Conservation (phyloP, 768 basidiomycete species). For the Tulasnella sp. region DNA sequence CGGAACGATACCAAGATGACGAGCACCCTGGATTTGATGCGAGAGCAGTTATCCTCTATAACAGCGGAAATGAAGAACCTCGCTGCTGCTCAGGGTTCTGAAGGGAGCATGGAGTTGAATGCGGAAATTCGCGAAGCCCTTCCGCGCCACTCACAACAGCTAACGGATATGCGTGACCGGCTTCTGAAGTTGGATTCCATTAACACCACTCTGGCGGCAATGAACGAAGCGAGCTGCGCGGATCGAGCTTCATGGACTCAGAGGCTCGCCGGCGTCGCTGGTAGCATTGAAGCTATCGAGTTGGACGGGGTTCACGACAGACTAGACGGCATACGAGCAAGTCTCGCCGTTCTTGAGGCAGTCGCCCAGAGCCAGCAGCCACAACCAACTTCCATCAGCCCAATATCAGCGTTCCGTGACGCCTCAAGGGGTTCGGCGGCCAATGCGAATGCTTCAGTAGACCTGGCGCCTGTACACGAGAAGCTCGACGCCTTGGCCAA, state of each 20-base stretch:
- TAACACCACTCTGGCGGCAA: background rate
- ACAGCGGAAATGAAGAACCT: background rate
- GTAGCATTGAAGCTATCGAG: background rate
- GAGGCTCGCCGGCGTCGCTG: background rate
- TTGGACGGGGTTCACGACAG: background rate
- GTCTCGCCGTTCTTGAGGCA: constrained; percentile 1
- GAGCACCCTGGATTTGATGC: background rate
- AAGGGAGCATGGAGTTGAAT: background rate
- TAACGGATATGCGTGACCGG: background rate
- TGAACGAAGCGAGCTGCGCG: constrained; percentile 5
- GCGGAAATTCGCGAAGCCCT: background rate
- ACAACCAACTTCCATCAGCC: background rate
- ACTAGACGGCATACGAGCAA: constrained; percentile 6
- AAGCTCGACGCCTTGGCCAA: constrained; percentile 7
- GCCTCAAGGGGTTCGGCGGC: background rate
- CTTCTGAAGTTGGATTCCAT: background rate
- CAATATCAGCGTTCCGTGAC: constrained; percentile 4
- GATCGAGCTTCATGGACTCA: constrained; percentile 1
- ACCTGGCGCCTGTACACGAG: background rate
- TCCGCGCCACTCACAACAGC: background rate
- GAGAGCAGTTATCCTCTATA: background rate
- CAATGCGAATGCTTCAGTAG: background rate
- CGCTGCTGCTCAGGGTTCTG: background rate
- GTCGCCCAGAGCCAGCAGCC: background rate
- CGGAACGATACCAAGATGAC: background rate